These are phyloP conservation scores for Suillus hirtellus DNA, from an alignment of 768 basidiomycete genomes.

Conservation along the genomic window DNA sequence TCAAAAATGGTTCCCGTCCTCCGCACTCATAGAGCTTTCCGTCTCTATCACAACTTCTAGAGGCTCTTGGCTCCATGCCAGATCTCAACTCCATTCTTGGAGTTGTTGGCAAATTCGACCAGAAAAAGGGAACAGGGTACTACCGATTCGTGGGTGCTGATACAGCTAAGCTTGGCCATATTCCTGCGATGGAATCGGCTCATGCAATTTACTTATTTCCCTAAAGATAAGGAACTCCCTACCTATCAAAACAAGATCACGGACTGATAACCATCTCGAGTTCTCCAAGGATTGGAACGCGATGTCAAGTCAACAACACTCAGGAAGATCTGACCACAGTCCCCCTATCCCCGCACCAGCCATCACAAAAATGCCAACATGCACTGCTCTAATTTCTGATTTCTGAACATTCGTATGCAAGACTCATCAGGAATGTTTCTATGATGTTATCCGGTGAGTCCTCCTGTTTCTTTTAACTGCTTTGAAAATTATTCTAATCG, in stretches of 20 bases:
- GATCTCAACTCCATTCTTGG: slow-evolving; percentile 14
- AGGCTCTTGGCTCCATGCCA: slow-evolving; percentile 29
- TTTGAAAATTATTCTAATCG: slow-evolving; percentile 15
- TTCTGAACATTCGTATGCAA: slow-evolving; percentile 79
- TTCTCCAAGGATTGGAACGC: slow-evolving; percentile 13
- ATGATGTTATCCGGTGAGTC: slow-evolving; percentile 71
- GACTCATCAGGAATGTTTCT: slow-evolving; percentile 73
- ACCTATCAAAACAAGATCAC: slow-evolving; percentile 20
- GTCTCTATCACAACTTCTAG: slow-evolving; percentile 32
- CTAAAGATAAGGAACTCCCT: slow-evolving; percentile 29
- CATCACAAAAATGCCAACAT: slow-evolving; percentile 69
- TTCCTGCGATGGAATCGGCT: not conserved
- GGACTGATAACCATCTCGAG: slow-evolving; percentile 21
- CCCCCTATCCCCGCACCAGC: slow-evolving; percentile 33
- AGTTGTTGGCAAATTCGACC: not conserved
- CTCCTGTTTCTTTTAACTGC: not conserved
- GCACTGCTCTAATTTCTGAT: slow-evolving; percentile 76
- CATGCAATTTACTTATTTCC: not conserved
- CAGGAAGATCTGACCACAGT: slow-evolving; percentile 22
- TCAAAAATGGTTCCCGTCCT: slow-evolving; percentile 28
- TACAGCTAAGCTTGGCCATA: not conserved
- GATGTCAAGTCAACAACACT: slow-evolving; percentile 22
- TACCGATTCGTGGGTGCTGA: not conserved
- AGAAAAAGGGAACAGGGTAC: slow-evolving; percentile 3
- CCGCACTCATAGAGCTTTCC: slow-evolving; percentile 31